Evolutionary conservation across 73 alveolate genomes (phyloP), one percentile per base, ranked within the genome.

Genomic region (Paramecium tetraurelia): DNA sequence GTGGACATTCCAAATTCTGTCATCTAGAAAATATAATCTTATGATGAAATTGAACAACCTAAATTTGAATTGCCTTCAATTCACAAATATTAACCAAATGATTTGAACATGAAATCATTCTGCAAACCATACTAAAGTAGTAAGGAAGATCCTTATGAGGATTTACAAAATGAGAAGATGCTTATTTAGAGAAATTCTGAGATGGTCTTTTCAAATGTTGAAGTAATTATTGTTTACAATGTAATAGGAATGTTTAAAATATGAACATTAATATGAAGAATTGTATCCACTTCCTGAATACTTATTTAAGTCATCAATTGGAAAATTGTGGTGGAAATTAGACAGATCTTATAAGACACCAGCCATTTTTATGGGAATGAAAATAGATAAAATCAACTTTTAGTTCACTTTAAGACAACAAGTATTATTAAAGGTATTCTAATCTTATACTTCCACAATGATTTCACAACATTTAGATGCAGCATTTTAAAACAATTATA

Each of bases 241-340:
- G 38, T 2, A 31, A 11, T 9, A 71, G 58, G 86, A 71, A 36
- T 71, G 86, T 40, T 27, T 27, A 36, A 5, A 71, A 36, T 20
- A 33, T 71, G 86, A 71, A 35, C 29, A 33, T 4, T 12, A 71
- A 20, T 71, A 71, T 33, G 86, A 71, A 31, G 50, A 20, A 8
- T 31, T 36, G 4, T 36, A 72, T 36, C 63, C 57, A 16, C 22
- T 72, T 16, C 68, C 86, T 12, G 59, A 36, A 40, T 36, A 29
- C 29, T 12, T 72, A 12, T 38, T 29, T 16, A 72, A 38, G 20
- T 36, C 57, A 36, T 72, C 36, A 43, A 40, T 36, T 16, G 90
- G 75, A 20, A 80, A 80, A 44, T 8, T 43, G 4, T 80, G 90
- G 90, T 44, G 90, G 90, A 80, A 21, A 80, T 4, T 80, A 11